Percentiles rank a stretch among this genome's conserved stretches.
Conservation (phyloP, 495 filamentous ascomycete genomes). For the Halenospora varia region DNA sequence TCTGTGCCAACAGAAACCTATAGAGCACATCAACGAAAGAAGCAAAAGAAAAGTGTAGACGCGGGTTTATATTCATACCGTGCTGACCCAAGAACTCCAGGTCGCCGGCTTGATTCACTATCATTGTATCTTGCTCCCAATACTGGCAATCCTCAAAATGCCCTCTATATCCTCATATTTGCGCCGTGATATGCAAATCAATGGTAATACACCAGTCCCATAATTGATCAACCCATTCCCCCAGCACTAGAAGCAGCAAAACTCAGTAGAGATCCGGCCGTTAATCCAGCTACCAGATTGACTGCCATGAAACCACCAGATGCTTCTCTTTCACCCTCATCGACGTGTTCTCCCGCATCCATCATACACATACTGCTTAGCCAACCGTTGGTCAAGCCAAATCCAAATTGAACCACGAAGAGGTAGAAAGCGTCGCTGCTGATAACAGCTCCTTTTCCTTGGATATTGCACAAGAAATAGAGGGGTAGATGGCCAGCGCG, state of each 20-base stretch:
- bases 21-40: too few species aligned
- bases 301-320: constrained; percentile 93
- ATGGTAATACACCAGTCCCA: constrained; percentile 16
- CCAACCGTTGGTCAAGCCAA: constrained; percentile 84
- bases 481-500: constrained; percentile 74
- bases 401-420: constrained; percentile 73
- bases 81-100: background rate
- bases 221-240: background rate
- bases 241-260: constrained; percentile 73
- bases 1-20: too few species aligned
- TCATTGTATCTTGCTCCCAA: background rate
- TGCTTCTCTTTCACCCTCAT: constrained; percentile 75
- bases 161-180: background rate
- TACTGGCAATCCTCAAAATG: background rate
- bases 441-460: constrained; percentile 62
- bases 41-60: too few species aligned
- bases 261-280: constrained; percentile 82
- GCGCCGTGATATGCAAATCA: background rate
- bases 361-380: constrained; percentile 86
- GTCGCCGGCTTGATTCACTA: background rate
- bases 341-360: constrained; percentile 75
- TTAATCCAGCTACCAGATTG: constrained; percentile 77
- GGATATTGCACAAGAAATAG: constrained; percentile 84
- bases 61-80: too few species aligned
- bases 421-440: constrained; percentile 85